A percentile compares a stretch with the other conserved stretches of the same genome.
Evolutionary conservation across 164 flowering plant species (phyloP).

Genomic region (Kingdonia uniflora): DNA sequence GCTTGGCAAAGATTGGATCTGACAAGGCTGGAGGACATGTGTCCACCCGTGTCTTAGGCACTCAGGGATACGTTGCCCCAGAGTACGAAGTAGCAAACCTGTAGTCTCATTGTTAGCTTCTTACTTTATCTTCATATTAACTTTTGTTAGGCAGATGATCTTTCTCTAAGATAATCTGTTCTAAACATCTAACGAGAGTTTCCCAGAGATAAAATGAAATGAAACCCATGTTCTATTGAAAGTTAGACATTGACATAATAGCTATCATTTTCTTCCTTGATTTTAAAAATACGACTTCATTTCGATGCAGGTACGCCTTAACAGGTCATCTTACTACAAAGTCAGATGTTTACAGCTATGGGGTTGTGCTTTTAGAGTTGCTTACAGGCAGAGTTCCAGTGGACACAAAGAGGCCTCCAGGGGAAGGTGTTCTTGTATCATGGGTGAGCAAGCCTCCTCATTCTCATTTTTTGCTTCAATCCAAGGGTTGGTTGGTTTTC

Average conservation of each 20-base stretch:
- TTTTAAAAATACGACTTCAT: background rate
- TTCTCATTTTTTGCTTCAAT: background rate
- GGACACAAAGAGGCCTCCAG: conserved; percentile 71
- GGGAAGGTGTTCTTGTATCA: conserved; percentile 85
- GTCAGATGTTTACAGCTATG: conserved; percentile 96
- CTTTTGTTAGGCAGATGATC: too few relatives aligned
- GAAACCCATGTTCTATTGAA: too few relatives aligned
- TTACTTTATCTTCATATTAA: background rate
- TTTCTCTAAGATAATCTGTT: too few relatives aligned
- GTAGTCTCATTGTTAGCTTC: background rate
- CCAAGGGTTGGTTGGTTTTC: background rate
- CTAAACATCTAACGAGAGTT: too few relatives aligned
- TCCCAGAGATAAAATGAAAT: too few relatives aligned
- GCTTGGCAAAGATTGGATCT: conserved; percentile 90
- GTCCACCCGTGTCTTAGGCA: conserved; percentile 92
- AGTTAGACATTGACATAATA: too few relatives aligned
- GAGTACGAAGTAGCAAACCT: conserved; percentile 46
- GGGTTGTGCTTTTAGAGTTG: conserved; percentile 95
- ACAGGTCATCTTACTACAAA: conserved; percentile 96
- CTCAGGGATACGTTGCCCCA: conserved; percentile 93
- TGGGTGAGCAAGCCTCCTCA: conserved; percentile 48
- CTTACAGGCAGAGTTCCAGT: conserved; percentile 94
- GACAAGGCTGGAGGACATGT: conserved; percentile 93
- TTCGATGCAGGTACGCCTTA: conserved; percentile 64
- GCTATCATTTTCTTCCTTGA: too few relatives aligned